phyloP scores from a whole-genome alignment of 495 filamentous ascomycete species.

The Entonaema liquescens region DNA sequence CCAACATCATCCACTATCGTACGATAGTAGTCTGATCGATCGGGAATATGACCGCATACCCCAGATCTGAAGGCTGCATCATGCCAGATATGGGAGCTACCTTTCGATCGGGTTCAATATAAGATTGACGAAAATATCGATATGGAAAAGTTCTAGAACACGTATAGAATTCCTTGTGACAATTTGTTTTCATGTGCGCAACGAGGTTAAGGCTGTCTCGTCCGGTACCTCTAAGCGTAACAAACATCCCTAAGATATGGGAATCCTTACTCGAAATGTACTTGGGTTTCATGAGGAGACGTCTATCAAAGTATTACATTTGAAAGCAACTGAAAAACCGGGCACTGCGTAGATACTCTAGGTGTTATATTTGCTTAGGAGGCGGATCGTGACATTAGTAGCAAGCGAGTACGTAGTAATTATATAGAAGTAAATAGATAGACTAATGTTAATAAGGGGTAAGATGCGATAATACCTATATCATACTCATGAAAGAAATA shows the following conservation, averaged over 20 bases:
- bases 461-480: neutral
- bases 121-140: constrained; percentile 29
- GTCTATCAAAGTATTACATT: neutral
- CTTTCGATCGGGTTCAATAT: constrained; percentile 25
- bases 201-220: neutral
- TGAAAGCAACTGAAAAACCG: neutral
- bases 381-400: constrained; percentile 1
- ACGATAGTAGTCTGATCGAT: constrained; percentile 34
- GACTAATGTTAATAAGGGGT: neutral
- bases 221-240: neutral
- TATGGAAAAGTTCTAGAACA: constrained; percentile 23
- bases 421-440: neutral
- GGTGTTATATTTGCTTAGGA: neutral
- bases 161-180: neutral
- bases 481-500: neutral
- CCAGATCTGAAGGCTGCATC: constrained; percentile 28
- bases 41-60: constrained; percentile 24
- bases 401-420: constrained; percentile 8
- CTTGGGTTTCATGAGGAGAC: neutral
- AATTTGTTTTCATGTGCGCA: neutral
- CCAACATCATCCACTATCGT: constrained; percentile 20
- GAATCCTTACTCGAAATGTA: neutral
- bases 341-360: neutral
- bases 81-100: constrained; percentile 16
- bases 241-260: neutral